A percentile compares a stretch with the other conserved stretches of the same genome.
Conservation (phyloP, 2,329 filamentous ascomycete genomes). For the Dactylellina haptotyla region DNA sequence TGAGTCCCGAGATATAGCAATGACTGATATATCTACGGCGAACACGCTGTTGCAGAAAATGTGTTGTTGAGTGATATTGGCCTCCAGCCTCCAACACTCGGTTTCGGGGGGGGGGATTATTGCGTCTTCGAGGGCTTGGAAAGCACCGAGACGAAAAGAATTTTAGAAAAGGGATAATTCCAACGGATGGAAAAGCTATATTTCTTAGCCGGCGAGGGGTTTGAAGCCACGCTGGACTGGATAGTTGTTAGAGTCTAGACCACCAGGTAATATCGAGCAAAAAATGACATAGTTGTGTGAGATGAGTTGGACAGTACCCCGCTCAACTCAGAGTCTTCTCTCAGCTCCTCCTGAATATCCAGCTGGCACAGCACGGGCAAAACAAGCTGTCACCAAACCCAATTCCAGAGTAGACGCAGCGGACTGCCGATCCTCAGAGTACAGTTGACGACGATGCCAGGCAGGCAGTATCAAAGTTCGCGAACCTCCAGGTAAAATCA, state of each 20-base stretch:
- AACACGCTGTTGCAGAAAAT: conserved; percentile 36
- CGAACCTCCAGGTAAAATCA: conserved; percentile 31
- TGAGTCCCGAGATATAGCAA: conserved; percentile 34
- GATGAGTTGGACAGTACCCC: conserved; percentile 47
- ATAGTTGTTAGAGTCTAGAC: conserved; percentile 25
- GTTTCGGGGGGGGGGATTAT: conserved; percentile 3
- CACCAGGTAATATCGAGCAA: conserved; percentile 27
- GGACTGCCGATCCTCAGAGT: conserved; percentile 20
- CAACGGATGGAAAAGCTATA: background rate
- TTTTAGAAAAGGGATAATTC: conserved; percentile 1
- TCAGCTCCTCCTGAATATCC: conserved; percentile 35
- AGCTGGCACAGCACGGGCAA: conserved; percentile 5
- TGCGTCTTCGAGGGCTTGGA: background rate
- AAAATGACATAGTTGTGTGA: conserved; percentile 49
- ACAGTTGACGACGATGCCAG: conserved; percentile 38
- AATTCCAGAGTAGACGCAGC: background rate
- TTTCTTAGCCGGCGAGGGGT: background rate
- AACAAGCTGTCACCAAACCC: conserved; percentile 4
- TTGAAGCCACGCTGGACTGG: conserved; percentile 36
- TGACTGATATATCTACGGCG: conserved; percentile 22
- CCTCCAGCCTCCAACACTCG: conserved; percentile 8
- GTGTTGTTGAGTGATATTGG: conserved; percentile 37
- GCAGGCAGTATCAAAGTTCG: conserved; percentile 37
- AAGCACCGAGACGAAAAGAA: conserved; percentile 2
- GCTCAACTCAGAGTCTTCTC: conserved; percentile 19